Evolutionary conservation across 208 protist genomes (phyloP).

Genomic region (Leishmania arabica): DNA sequence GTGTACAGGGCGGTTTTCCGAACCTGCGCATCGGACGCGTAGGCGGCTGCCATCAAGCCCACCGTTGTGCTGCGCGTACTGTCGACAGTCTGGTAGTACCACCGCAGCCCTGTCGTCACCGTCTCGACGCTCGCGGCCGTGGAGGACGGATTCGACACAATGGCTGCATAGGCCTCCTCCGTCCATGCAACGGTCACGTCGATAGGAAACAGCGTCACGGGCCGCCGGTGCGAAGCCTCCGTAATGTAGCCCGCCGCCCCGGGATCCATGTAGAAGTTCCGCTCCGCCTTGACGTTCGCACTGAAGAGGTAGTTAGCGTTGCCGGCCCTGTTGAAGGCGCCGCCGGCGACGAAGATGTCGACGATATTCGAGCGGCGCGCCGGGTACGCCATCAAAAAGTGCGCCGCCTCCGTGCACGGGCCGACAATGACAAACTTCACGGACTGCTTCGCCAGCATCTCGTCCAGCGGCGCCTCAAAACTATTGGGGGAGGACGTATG

Average conservation of each 20-base stretch:
- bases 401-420: slow-evolving; percentile 65
- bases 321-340: slow-evolving; percentile 42
- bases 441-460: slow-evolving; percentile 23
- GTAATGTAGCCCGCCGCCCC: slow-evolving; percentile 60
- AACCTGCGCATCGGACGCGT: slow-evolving; percentile 24
- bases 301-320: slow-evolving; percentile 51
- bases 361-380: slow-evolving; percentile 24
- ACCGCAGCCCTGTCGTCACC: slow-evolving; percentile 18
- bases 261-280: slow-evolving; percentile 78
- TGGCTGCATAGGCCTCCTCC: slow-evolving; percentile 27
- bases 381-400: slow-evolving; percentile 47
- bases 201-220: slow-evolving; percentile 56
- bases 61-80: slow-evolving; percentile 21
- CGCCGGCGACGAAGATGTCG: slow-evolving; percentile 52
- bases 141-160: slow-evolving; percentile 23
- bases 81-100: slow-evolving; percentile 42
- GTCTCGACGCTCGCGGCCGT: slow-evolving; percentile 25
- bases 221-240: slow-evolving; percentile 35
- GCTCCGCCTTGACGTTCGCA: slow-evolving; percentile 47
- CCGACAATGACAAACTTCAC: slow-evolving; percentile 62
- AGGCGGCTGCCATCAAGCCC: slow-evolving; percentile 31
- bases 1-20: slow-evolving; percentile 4
- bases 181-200: slow-evolving; percentile 53
- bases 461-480: slow-evolving; percentile 35
- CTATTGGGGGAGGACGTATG: slow-evolving; percentile 30